These are phyloP conservation scores for Botrytis squamosa DNA, from an alignment of 2,329 filamentous ascomycete genomes.

Conservation along the genomic window DNA sequence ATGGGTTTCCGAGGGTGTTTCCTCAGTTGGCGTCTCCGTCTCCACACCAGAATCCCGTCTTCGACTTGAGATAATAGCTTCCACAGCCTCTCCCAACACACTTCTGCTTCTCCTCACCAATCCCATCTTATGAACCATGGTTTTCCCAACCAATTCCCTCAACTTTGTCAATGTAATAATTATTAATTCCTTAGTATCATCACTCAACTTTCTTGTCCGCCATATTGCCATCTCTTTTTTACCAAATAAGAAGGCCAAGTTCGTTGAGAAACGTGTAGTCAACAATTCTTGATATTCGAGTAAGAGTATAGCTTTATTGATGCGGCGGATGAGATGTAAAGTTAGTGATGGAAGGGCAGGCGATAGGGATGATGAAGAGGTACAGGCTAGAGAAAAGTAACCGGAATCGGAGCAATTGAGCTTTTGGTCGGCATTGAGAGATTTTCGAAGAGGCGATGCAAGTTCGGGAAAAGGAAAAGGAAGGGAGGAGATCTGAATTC, in stretches of 20 bases:
- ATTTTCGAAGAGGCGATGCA: background rate
- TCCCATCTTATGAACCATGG: slow-evolving; percentile 18
- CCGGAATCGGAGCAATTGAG: slow-evolving; percentile 17
- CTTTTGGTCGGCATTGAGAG: slow-evolving; percentile 6
- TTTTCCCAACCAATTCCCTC: slow-evolving; percentile 20
- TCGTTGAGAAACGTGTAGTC: slow-evolving; percentile 17
- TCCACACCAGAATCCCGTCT: slow-evolving; percentile 7
- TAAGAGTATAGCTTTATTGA: slow-evolving; percentile 5
- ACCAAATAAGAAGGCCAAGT: slow-evolving; percentile 17
- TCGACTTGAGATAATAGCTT: slow-evolving; percentile 8
- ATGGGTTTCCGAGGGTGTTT: background rate
- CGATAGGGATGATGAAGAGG: slow-evolving; percentile 3
- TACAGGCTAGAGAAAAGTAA: slow-evolving; percentile 5
- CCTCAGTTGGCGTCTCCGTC: background rate
- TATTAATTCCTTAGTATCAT: slow-evolving; percentile 18
- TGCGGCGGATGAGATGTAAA: slow-evolving; percentile 14
- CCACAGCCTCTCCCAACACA: slow-evolving; percentile 6
- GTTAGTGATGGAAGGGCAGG: background rate
- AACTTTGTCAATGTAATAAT: slow-evolving; percentile 20
- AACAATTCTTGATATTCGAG: slow-evolving; percentile 19
- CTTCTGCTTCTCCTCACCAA: slow-evolving; percentile 18
- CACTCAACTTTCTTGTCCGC: slow-evolving; percentile 15
- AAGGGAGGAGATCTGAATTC: slow-evolving; percentile 9
- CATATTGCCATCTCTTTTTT: slow-evolving; percentile 20
- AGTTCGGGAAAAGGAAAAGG: slow-evolving; percentile 11